These are phyloP conservation scores for Guyanaporus albipodus DNA, from an alignment of 768 basidiomycete genomes.

Conservation along the genomic window DNA sequence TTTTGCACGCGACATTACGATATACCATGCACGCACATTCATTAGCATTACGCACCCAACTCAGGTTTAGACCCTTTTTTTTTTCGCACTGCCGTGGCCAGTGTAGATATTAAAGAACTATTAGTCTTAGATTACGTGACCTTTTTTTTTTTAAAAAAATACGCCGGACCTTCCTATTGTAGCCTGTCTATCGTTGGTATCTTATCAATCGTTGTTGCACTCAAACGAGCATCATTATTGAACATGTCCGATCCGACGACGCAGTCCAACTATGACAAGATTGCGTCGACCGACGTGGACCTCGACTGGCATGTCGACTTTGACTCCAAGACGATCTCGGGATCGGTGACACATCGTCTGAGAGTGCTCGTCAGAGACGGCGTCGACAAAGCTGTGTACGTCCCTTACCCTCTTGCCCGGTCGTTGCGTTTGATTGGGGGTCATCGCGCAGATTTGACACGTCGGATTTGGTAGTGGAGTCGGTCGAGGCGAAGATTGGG, in stretches of 20 bases:
- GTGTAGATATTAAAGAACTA: too few species aligned
- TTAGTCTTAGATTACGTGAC: neutral
- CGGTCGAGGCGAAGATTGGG: neutral
- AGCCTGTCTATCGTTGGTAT: too few species aligned
- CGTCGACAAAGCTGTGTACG: conserved; percentile 59
- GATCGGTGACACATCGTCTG: conserved; percentile 63
- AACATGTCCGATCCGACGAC: conserved; percentile 37
- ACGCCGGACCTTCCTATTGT: too few species aligned
- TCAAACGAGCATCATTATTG: too few species aligned
- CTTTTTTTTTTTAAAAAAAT: too few species aligned
- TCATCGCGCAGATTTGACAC: conserved; percentile 62
- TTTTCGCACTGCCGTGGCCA: neutral
- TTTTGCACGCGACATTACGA: neutral
- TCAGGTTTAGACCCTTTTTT: neutral
- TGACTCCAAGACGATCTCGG: conserved; percentile 50
- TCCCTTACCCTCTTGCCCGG: neutral
- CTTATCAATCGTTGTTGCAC: too few species aligned
- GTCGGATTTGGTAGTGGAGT: conserved; percentile 55
- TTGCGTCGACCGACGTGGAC: conserved; percentile 61
- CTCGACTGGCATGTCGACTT: conserved; percentile 85
- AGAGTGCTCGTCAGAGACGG: conserved; percentile 39
- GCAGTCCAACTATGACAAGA: conserved; percentile 73
- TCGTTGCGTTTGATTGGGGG: neutral
- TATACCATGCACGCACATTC: conserved; percentile 6
- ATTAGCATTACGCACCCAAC: neutral